Evolutionary conservation across 1,139 yeast species (phyloP).

Genomic region (Kodamaea arcana): DNA sequence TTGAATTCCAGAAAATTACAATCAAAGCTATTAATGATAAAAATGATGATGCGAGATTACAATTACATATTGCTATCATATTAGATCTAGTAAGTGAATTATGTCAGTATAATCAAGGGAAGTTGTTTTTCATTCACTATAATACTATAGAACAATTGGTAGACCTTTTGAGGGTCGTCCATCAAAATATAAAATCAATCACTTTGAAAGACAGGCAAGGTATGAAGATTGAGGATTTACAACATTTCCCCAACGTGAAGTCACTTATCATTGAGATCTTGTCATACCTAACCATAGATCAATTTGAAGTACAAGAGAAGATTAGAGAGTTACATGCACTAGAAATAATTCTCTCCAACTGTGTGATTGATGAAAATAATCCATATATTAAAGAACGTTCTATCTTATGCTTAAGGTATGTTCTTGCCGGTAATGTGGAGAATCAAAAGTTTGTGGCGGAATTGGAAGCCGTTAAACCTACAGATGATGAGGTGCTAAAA

Average conservation of each 20-base stretch:
- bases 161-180: constrained; percentile 44
- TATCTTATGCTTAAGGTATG: constrained; percentile 68
- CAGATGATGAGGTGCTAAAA: constrained; percentile 30
- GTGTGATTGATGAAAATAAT: constrained; percentile 81
- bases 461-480: constrained; percentile 34
- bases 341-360: constrained; percentile 69
- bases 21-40: constrained; percentile 4
- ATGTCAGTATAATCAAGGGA: constrained; percentile 47
- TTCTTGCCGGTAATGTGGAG: constrained; percentile 56
- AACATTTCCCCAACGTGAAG: constrained; percentile 57
- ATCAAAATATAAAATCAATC: constrained; percentile 34
- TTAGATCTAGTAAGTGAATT: constrained; percentile 54
- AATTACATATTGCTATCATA: constrained; percentile 8
- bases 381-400: constrained; percentile 87
- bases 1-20: constrained; percentile 10
- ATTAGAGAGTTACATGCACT: constrained; percentile 66
- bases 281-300: constrained; percentile 50
- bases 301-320: constrained; percentile 58
- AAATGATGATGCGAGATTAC: constrained; percentile 5
- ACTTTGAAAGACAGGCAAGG: constrained; percentile 12
- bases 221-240: constrained; percentile 8
- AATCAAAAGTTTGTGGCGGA: constrained; percentile 74
- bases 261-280: constrained; percentile 59
- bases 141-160: constrained; percentile 44
- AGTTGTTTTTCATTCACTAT: constrained; percentile 50